Conservation (phyloP, 495 filamentous ascomycete genomes). For the Daldinia concentrica region DNA sequence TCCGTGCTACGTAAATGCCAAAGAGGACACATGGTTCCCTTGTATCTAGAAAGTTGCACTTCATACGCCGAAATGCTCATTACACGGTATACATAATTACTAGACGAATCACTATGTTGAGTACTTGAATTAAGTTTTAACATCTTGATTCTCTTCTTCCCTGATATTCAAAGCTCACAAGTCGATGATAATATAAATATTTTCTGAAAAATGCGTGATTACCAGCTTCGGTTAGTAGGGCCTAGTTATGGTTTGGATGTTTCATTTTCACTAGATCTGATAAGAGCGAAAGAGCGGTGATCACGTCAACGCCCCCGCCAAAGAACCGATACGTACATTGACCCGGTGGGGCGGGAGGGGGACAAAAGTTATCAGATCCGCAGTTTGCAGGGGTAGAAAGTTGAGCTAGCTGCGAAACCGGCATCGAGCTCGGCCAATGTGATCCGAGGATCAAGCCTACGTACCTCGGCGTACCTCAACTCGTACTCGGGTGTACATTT, state of each 20-base stretch:
- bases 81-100: too few relatives aligned
- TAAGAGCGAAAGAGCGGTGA: conserved; percentile 33
- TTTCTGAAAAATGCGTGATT: background rate
- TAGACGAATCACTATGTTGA: background rate
- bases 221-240: background rate
- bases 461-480: background rate
- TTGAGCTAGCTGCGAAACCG: conserved; percentile 32
- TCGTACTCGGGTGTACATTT: conserved; percentile 16
- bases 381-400: conserved; percentile 26
- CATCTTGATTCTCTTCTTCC: background rate
- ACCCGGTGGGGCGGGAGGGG: conserved; percentile 21
- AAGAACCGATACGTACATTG: background rate
- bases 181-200: background rate
- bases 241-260: background rate
- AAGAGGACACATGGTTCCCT: conserved; percentile 21
- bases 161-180: background rate
- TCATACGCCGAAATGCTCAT: background rate
- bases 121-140: too few relatives aligned
- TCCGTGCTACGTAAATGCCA: conserved; percentile 18
- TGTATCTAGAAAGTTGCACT: background rate
- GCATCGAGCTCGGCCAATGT: conserved; percentile 24
- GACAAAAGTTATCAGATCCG: conserved; percentile 47
- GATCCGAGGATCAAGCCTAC: conserved; percentile 2
- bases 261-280: conserved; percentile 36
- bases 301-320: conserved; percentile 28